Evolutionary conservation across 495 filamentous ascomycete species (phyloP).

Genomic region (Penicillium salamii): DNA sequence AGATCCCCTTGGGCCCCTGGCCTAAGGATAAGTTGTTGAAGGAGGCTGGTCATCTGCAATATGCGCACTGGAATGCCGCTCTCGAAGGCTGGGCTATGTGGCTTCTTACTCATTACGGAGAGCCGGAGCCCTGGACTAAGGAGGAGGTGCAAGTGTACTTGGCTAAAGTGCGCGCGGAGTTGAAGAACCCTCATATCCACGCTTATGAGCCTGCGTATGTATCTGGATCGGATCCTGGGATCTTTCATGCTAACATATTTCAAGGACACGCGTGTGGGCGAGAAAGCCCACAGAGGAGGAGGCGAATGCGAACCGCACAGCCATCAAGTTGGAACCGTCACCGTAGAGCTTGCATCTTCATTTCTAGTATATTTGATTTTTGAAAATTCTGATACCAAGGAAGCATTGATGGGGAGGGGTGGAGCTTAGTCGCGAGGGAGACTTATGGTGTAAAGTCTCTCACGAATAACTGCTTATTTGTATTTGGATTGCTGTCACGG

Average conservation of each 20-base stretch:
- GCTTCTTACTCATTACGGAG: slow-evolving; percentile 13
- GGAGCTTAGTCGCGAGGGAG: too few relatives aligned
- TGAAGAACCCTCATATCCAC: slow-evolving; percentile 11
- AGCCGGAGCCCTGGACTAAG: slow-evolving; percentile 9
- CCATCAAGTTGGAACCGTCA: too few relatives aligned
- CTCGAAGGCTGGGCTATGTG: slow-evolving; percentile 17
- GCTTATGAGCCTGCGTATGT: slow-evolving; percentile 12
- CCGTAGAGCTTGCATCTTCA: too few relatives aligned
- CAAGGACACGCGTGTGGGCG: slow-evolving; percentile 18
- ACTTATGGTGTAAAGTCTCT: too few relatives aligned
- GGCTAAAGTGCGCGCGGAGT: slow-evolving; percentile 10
- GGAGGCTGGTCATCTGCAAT: slow-evolving; percentile 60
- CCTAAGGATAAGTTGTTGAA: slow-evolving; percentile 60
- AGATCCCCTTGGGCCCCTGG: slow-evolving; percentile 64
- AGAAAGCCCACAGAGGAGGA: slow-evolving; percentile 7
- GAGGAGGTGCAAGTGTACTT: slow-evolving; percentile 16
- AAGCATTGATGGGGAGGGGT: too few relatives aligned
- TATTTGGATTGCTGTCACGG: too few relatives aligned
- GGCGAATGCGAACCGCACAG: too few relatives aligned
- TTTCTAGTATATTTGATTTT: too few relatives aligned
- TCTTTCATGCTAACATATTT: too few relatives aligned
- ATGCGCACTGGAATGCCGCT: slow-evolving; percentile 50
- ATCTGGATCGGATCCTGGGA: too few relatives aligned
- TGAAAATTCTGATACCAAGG: too few relatives aligned
- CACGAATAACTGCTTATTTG: too few relatives aligned